A percentile compares a stretch with the other conserved stretches of the same genome.
Evolutionary conservation across 2,329 filamentous ascomycete species (phyloP).

Genomic region (Hymenoscyphus repandus): DNA sequence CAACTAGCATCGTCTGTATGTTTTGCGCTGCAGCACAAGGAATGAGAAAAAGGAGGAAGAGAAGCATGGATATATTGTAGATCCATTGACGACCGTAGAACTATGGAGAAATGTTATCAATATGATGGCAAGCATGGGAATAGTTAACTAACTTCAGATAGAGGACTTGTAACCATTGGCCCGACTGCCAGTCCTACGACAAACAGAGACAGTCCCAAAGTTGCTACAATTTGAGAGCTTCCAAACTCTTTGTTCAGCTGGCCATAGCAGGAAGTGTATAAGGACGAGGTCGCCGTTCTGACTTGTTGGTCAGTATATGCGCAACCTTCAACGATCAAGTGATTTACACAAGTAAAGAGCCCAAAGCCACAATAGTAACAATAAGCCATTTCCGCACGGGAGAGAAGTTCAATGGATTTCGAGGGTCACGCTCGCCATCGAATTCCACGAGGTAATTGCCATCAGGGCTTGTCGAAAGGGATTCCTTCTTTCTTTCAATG

Average conservation of each 20-base stretch:
- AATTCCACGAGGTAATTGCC: conserved; percentile 61
- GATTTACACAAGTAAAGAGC: conserved; percentile 75
- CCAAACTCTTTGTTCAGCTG: conserved; percentile 33
- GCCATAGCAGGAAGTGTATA: conserved; percentile 75
- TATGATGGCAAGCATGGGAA: background rate
- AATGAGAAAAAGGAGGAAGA: conserved; percentile 74
- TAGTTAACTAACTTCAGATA: conserved; percentile 40
- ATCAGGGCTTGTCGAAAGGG: background rate
- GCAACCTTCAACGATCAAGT: background rate
- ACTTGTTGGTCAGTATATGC: conserved; percentile 1
- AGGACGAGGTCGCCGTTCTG: conserved; percentile 73
- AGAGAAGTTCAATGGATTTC: conserved; percentile 65
- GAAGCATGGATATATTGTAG: conserved; percentile 61
- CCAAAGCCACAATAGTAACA: conserved; percentile 63
- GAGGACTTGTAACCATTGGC: conserved; percentile 60
- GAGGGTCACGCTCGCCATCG: conserved; percentile 64
- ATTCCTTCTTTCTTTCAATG: background rate
- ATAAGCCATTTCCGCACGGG: conserved; percentile 68
- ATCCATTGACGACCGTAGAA: conserved; percentile 82
- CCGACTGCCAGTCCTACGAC: conserved; percentile 55
- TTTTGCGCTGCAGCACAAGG: conserved; percentile 73
- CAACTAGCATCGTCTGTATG: conserved; percentile 70
- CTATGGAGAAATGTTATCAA: conserved; percentile 42
- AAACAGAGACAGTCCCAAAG: conserved; percentile 54
- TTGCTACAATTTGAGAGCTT: conserved; percentile 34